Percentiles rank a stretch among this genome's conserved stretches.
phyloP scores from a whole-genome alignment of 139 green algal genomes.

The Coelastrella sp. region DNA sequence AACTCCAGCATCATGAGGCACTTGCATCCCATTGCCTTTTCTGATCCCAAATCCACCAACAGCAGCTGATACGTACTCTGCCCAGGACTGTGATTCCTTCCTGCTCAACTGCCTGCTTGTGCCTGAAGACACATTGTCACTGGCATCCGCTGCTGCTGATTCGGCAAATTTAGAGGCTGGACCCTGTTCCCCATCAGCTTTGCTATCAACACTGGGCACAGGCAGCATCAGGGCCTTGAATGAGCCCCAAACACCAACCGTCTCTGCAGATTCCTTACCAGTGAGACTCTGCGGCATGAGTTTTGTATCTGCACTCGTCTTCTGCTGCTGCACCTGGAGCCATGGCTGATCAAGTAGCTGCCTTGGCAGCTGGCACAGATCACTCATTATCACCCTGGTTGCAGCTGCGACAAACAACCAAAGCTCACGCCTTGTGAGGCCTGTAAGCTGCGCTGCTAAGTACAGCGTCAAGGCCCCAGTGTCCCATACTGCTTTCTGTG shows the following conservation, averaged over 20 bases:
- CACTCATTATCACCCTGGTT: neutral
- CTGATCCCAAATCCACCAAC: no score
- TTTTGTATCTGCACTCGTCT: neutral
- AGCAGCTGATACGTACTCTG: no score
- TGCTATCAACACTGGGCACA: neutral
- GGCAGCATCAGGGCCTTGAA: neutral
- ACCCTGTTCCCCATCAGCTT: no score
- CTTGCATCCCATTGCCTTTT: neutral
- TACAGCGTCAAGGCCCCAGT: neutral
- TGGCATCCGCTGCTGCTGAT: no score
- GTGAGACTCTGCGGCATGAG: neutral
- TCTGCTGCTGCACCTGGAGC: conserved; percentile 22
- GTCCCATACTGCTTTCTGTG: neutral
- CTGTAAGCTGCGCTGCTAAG: neutral
- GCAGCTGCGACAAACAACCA: neutral
- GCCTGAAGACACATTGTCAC: no score
- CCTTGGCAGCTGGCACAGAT: neutral
- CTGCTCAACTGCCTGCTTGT: no score
- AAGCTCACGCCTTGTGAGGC: neutral
- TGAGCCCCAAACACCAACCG: neutral
- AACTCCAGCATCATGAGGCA: neutral
- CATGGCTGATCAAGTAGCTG: neutral
- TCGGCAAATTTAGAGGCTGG: no score
- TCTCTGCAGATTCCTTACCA: no score
- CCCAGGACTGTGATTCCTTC: no score